Evolutionary conservation across 139 green algal genomes (phyloP), one percentile per base, ranked within the genome.

Genomic region (Chlorella sp.): DNA sequence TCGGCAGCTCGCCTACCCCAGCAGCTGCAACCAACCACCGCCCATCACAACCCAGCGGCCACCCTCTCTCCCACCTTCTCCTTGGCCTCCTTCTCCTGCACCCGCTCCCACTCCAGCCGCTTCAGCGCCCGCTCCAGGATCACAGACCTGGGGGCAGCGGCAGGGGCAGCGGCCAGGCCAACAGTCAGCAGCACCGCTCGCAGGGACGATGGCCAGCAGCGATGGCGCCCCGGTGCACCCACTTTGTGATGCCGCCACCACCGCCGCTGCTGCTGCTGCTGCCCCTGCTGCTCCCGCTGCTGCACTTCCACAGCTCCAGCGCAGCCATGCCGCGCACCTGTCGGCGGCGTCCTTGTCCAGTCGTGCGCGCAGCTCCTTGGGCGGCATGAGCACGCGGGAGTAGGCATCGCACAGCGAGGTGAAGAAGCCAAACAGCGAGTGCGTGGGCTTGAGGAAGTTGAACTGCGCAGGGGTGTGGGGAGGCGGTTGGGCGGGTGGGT

Each of bases 391-490:
- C 26, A 98, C 95, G 20, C 92, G 88, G 1, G 93, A 96, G 93
- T 99, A 99, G 25, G 97, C 92, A 81, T 99, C 97, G 30, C 92
- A 95, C 5, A 99, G 92, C 12, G 86, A 44, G 1, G 94, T 98
- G 91, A 99, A 99, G 90, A 98, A 98, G 55, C 85, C 88, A 85
- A 98, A 98, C 85, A 99, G 88, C 28, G 85, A 94, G 92, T 99
- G 96, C 0, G 95, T 99, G 72, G 96, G 96, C 92, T 98, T 98
- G 32, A 99, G 89, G 89, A 99, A 99, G 89, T 95, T 92, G 87
- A 99, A 99, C 87, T 95, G 87, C 51, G 13, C 2, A 2, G 11
- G 11, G 11, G 13, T 20, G 51, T 26, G 89, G 64, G n/a, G 87
- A 76, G 78, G 91, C 86, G 63, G 57, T 62, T 34, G 96, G 91